Conservation (phyloP, 2,329 filamentous ascomycete genomes). For the Aspergillus pseudoterreus region DNA sequence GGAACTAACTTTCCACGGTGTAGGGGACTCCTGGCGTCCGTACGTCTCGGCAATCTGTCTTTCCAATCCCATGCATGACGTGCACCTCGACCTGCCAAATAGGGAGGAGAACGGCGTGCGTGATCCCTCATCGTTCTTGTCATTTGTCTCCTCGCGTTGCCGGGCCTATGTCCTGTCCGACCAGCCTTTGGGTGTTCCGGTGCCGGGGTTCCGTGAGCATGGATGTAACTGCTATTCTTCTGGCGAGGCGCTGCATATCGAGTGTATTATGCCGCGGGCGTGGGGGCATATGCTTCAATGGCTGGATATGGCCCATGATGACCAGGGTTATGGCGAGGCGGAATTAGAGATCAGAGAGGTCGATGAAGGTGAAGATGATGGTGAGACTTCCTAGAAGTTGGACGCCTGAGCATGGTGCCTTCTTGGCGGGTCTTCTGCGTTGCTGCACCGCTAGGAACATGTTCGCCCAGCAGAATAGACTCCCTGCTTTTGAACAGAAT, state of each 20-base stretch:
- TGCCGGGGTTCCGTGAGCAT: constrained; percentile 53
- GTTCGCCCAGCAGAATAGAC: too few relatives aligned
- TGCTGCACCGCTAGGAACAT: too few relatives aligned
- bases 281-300: constrained; percentile 57
- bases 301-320: constrained; percentile 55
- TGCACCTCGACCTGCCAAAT: constrained; percentile 23
- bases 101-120: neutral
- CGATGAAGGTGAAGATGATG: too few relatives aligned
- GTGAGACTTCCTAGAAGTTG: too few relatives aligned
- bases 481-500: too few relatives aligned
- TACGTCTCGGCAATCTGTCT: constrained; percentile 41
- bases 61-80: constrained; percentile 34
- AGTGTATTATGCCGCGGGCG: constrained; percentile 59
- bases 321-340: constrained; percentile 11
- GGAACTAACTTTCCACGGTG: neutral
- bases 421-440: too few relatives aligned
- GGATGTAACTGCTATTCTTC: constrained; percentile 69
- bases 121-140: constrained; percentile 18
- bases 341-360: too few relatives aligned
- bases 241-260: constrained; percentile 56
- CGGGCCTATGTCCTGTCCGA: constrained; percentile 59
- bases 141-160: constrained; percentile 49
- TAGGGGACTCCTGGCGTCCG: constrained; percentile 38
- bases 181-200: constrained; percentile 49
- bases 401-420: too few relatives aligned